Evolutionary conservation across 345 rosid genomes (phyloP).

Genomic region (Arabidopsis suecica): DNA sequence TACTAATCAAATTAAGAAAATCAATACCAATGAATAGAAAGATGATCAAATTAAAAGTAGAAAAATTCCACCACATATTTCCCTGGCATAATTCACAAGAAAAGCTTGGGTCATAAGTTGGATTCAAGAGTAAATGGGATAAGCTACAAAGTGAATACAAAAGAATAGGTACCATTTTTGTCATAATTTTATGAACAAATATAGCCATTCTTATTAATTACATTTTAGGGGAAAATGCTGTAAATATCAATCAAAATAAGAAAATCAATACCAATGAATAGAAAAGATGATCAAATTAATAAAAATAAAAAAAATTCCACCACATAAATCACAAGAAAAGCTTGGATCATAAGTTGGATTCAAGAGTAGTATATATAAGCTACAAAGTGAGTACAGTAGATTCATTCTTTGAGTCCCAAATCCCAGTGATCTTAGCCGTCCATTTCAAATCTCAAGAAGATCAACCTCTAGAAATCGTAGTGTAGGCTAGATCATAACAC

Average conservation of each 20-base stretch:
- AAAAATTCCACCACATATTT: no score
- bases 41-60: no score
- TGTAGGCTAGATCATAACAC: background rate
- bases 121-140: background rate
- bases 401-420: background rate
- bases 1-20: no score
- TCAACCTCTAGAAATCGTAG: background rate
- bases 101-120: background rate
- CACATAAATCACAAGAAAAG: slow-evolving; percentile 31
- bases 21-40: background rate
- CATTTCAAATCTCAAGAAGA: background rate
- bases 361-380: background rate
- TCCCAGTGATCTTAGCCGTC: background rate
- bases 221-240: background rate
- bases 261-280: background rate
- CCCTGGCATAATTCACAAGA: no score
- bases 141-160: background rate
- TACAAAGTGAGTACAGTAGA: slow-evolving; percentile 14
- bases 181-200: slow-evolving; percentile 9
- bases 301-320: background rate
- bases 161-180: background rate
- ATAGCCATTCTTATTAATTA: slow-evolving; percentile 1
- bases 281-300: background rate
- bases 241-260: background rate
- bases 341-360: slow-evolving; percentile 7